A percentile compares a stretch with the other conserved stretches of the same genome.
These are phyloP conservation scores for Eutrema japonicum DNA, from an alignment of 345 rosid genomes.

Conservation along the genomic window DNA sequence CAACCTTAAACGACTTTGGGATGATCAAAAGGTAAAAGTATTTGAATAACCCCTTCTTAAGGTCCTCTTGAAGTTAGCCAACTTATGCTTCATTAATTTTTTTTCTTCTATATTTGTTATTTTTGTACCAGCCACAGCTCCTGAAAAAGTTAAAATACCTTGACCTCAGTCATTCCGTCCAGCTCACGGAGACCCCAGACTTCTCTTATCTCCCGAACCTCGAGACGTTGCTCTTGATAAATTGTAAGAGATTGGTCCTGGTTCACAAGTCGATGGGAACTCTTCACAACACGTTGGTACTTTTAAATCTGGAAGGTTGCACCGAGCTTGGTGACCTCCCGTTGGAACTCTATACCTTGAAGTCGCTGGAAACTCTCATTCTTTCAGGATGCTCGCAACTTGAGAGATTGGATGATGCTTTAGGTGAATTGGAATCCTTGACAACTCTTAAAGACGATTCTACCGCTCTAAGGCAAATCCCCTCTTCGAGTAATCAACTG, in stretches of 20 bases:
- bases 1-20: constrained; percentile 23
- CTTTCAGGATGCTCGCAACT: constrained; percentile 29
- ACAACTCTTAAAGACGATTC: constrained; percentile 10
- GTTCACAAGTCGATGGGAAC: constrained; percentile 30
- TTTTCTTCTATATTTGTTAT: not conserved
- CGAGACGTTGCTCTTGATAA: constrained; percentile 27
- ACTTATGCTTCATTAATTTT: not conserved
- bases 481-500: not conserved
- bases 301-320: constrained; percentile 9
- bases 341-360: not conserved
- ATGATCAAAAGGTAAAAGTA: not conserved
- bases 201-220: constrained; percentile 27
- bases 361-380: constrained; percentile 35
- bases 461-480: not conserved
- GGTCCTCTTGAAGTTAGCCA: not conserved
- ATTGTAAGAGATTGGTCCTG: not conserved
- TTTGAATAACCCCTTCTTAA: not conserved
- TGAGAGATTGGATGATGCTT: constrained; percentile 19
- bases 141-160: constrained; percentile 11
- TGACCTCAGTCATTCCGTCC: constrained; percentile 24
- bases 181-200: constrained; percentile 26
- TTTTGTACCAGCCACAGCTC: not conserved
- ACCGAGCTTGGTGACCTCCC: constrained; percentile 22
- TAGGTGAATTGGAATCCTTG: constrained; percentile 23
- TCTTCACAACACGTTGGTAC: not conserved